These are phyloP conservation scores for Magnaporthiopsis incrustans DNA, from an alignment of 2,329 filamentous ascomycete species.

Conservation along the genomic window DNA sequence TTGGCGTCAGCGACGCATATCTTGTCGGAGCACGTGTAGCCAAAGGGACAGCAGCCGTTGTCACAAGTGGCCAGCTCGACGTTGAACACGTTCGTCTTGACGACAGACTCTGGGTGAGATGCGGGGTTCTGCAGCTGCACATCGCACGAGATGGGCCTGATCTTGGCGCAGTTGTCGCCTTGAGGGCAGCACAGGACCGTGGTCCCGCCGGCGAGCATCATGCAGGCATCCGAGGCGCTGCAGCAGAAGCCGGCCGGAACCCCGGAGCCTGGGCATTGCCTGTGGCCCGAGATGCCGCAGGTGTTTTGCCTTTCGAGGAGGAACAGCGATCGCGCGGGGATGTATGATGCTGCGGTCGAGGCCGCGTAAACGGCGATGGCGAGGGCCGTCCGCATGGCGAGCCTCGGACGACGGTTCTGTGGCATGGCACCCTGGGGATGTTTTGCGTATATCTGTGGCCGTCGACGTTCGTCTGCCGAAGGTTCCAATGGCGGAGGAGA, in stretches of 20 bases:
- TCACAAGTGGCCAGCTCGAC: constrained; percentile 51
- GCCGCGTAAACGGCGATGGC: constrained; percentile 26
- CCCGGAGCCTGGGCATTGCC: constrained; percentile 41
- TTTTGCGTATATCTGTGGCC: background rate
- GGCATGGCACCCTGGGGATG: background rate
- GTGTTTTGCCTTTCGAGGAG: constrained; percentile 37
- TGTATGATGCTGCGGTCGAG: constrained; percentile 26
- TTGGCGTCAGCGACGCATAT: constrained; percentile 46
- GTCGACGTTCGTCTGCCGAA: background rate
- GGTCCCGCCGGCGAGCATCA: constrained; percentile 53
- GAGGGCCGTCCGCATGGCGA: constrained; percentile 23
- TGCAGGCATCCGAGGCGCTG: constrained; percentile 42
- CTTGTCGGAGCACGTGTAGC: constrained; percentile 52
- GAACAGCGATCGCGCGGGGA: constrained; percentile 20
- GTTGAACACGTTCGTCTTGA: constrained; percentile 59
- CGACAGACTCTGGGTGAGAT: constrained; percentile 44
- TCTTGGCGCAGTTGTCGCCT: constrained; percentile 47
- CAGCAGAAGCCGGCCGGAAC: constrained; percentile 65
- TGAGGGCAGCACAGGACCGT: constrained; percentile 65
- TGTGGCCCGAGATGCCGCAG: constrained; percentile 40
- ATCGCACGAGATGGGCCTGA: constrained; percentile 59
- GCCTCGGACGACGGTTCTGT: constrained; percentile 1
- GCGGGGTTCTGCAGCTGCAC: constrained; percentile 54
- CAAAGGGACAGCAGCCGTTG: constrained; percentile 61
- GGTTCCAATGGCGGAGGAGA: background rate